Percentiles rank a stretch among this genome's conserved stretches.
Evolutionary conservation across 129 eudicot genomes (phyloP).

Genomic region (sunflower (Helianthus annuus)): HanXRQr2.0-SUNRISE NC_035437.2:143227618-143228117

Average conservation of each 20-base stretch:
- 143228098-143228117: constrained; percentile 40
- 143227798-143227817: background rate
- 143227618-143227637: too few species aligned
- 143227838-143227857: constrained; percentile 30
- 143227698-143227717: constrained; percentile 25
- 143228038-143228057: background rate
- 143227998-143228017: constrained; percentile 16
- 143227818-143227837: constrained; percentile 15
- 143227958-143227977: constrained; percentile 6
- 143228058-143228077: constrained; percentile 40
- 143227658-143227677: constrained; percentile 4
- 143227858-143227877: constrained; percentile 21
- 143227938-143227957: constrained; percentile 31
- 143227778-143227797: constrained; percentile 4
- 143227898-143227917: background rate
- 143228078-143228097: constrained; percentile 37
- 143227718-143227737: constrained; percentile 5
- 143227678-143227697: constrained; percentile 16
- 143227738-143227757: constrained; percentile 30
- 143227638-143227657: too few species aligned
- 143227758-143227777: constrained; percentile 26
- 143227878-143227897: constrained; percentile 12
- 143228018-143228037: background rate
- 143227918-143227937: constrained; percentile 18
- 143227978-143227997: background rate